phyloP scores from a whole-genome alignment of 208 protist genomes.

The Trypanosoma lewisi region DNA sequence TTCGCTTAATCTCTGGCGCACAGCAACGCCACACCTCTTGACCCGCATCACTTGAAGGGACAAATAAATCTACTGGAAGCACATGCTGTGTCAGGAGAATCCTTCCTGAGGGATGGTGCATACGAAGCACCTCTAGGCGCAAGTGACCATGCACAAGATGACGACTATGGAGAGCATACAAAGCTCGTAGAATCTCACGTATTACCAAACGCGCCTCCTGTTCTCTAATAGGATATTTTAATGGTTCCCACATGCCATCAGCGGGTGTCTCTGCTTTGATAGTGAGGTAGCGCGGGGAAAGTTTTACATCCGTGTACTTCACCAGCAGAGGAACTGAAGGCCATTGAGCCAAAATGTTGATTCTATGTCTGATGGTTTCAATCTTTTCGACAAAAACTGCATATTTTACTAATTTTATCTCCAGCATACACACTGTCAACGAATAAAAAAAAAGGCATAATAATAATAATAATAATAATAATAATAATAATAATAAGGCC shows the following conservation, averaged over 20 bases:
- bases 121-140: conserved; percentile 27
- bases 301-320: conserved; percentile 26
- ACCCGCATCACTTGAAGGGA: conserved; percentile 35
- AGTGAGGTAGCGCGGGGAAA: conserved; percentile 49
- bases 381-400: conserved; percentile 40
- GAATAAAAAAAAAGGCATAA: neutral
- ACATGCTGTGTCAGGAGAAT: conserved; percentile 48
- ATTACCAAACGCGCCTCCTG: conserved; percentile 38
- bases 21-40: conserved; percentile 30
- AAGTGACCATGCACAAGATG: conserved; percentile 64
- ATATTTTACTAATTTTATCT: conserved; percentile 38
- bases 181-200: conserved; percentile 24
- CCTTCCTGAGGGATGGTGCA: conserved; percentile 6
- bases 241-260: conserved; percentile 11
- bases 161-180: conserved; percentile 44
- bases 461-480: conserved; percentile 15
- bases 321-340: conserved; percentile 16
- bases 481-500: no score
- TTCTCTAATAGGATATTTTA: conserved; percentile 29
- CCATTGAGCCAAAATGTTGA: conserved; percentile 9
- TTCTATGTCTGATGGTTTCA: conserved; percentile 17
- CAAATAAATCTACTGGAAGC: conserved; percentile 63
- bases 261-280: conserved; percentile 16
- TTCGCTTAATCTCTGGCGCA: conserved; percentile 65
- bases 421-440: conserved; percentile 11